These are phyloP conservation scores for Cercophora samala DNA, from an alignment of 495 filamentous ascomycete species.

Conservation along the genomic window DNA sequence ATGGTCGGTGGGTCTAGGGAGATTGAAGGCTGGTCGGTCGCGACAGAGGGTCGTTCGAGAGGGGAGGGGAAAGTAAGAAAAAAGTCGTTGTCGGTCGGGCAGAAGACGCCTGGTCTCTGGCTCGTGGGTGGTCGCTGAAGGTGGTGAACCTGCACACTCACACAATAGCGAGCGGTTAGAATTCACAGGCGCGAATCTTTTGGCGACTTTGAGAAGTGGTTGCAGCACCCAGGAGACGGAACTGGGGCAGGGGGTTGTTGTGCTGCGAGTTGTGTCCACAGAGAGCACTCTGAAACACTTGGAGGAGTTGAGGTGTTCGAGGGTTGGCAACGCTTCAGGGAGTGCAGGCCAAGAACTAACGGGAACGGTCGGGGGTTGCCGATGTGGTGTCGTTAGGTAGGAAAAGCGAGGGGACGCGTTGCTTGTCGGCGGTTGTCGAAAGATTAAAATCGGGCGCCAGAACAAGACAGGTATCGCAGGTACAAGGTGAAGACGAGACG, in stretches of 20 bases:
- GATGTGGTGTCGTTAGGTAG: constrained; percentile 7
- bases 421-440: neutral
- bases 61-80: neutral
- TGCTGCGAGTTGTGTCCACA: constrained; percentile 31
- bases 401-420: constrained; percentile 4
- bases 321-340: constrained; percentile 24
- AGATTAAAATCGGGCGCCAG: neutral
- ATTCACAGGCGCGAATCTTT: neutral
- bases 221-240: constrained; percentile 15
- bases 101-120: neutral
- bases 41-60: constrained; percentile 3
- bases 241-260: constrained; percentile 25
- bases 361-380: neutral
- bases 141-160: neutral
- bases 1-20: constrained; percentile 24
- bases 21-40: constrained; percentile 12
- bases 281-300: constrained; percentile 46
- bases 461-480: neutral
- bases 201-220: constrained; percentile 6
- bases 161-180: neutral
- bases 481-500: neutral
- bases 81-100: neutral
- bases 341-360: neutral
- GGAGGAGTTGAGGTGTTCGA: constrained; percentile 42
- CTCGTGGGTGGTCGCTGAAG: neutral